A percentile compares a stretch with the other conserved stretches of the same genome.
Evolutionary conservation across 2,329 filamentous ascomycete species (phyloP).

Genomic region (Metarhizium brunneum): DNA sequence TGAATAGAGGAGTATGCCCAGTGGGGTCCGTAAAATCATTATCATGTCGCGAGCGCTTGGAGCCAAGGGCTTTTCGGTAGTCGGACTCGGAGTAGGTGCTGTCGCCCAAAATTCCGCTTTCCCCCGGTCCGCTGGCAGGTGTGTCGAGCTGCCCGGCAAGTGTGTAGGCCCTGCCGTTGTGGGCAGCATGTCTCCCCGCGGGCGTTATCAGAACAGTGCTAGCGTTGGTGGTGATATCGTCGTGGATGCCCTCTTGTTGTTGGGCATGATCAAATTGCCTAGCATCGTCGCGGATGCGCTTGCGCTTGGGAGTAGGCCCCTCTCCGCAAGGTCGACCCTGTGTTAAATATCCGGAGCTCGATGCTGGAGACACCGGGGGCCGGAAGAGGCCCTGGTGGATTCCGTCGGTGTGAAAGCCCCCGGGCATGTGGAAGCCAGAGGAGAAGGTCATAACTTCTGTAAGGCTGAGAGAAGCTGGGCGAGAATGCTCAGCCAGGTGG

Average conservation of each 20-base stretch:
- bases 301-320: slow-evolving; percentile 32
- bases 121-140: slow-evolving; percentile 24
- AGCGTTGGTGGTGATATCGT: background rate
- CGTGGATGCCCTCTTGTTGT: background rate
- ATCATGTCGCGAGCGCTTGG: slow-evolving; percentile 31
- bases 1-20: slow-evolving; percentile 23
- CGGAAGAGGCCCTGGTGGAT: slow-evolving; percentile 38
- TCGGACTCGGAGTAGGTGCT: slow-evolving; percentile 49
- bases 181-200: slow-evolving; percentile 3
- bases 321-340: slow-evolving; percentile 12
- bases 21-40: slow-evolving; percentile 23
- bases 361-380: slow-evolving; percentile 32
- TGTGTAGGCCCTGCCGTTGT: slow-evolving; percentile 26
- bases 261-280: background rate
- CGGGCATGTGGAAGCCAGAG: slow-evolving; percentile 25
- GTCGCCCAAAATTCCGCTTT: slow-evolving; percentile 34
- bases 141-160: slow-evolving; percentile 46
- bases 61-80: slow-evolving; percentile 43
- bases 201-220: slow-evolving; percentile 4
- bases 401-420: slow-evolving; percentile 24
- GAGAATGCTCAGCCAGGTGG: background rate
- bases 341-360: slow-evolving; percentile 30
- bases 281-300: slow-evolving; percentile 26
- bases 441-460: slow-evolving; percentile 1
- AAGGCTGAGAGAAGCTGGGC: background rate